Evolutionary conservation across 2,329 filamentous ascomycete species (phyloP).

Genomic region (Trichoderma gracile): DNA sequence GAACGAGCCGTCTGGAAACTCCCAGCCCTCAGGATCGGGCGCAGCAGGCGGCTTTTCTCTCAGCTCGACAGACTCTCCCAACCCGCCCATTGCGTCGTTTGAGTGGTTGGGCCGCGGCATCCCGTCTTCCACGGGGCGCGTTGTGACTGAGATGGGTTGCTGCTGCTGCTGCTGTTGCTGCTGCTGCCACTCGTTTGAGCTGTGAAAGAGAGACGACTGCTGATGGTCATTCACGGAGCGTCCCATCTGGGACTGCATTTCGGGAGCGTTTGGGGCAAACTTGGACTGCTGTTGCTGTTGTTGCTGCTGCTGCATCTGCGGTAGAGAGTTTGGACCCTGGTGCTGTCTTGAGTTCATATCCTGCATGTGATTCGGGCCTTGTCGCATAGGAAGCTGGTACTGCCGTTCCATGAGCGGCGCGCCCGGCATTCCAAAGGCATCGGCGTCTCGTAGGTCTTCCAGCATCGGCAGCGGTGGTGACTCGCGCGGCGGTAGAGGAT

Average conservation of each 20-base stretch:
- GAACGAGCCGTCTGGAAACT: constrained; percentile 80
- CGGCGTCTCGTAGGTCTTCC: constrained; percentile 60
- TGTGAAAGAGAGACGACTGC: constrained; percentile 43
- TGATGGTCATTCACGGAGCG: constrained; percentile 53
- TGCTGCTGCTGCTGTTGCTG: constrained; percentile 36
- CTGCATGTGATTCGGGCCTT: constrained; percentile 58
- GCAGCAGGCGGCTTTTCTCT: constrained; percentile 49
- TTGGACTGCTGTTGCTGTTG: constrained; percentile 39
- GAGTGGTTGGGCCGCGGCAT: constrained; percentile 41
- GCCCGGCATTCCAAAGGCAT: constrained; percentile 51
- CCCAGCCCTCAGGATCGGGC: constrained; percentile 77
- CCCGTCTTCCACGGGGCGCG: constrained; percentile 40
- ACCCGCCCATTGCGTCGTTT: constrained; percentile 42
- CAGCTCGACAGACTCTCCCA: constrained; percentile 46
- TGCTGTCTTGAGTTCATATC: constrained; percentile 56
- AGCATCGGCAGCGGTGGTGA: constrained; percentile 59
- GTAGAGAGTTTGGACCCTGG: constrained; percentile 60
- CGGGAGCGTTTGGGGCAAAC: constrained; percentile 39
- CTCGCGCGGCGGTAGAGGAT: constrained; percentile 65
- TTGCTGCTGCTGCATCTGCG: constrained; percentile 52
- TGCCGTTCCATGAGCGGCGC: constrained; percentile 45
- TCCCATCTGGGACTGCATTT: constrained; percentile 52
- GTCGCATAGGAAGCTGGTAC: constrained; percentile 43
- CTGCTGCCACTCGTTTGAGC: constrained; percentile 40
- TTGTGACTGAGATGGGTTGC: constrained; percentile 38